Evolutionary conservation across 345 rosid genomes (phyloP).

Genomic region (Noccaea bulbosa): DNA sequence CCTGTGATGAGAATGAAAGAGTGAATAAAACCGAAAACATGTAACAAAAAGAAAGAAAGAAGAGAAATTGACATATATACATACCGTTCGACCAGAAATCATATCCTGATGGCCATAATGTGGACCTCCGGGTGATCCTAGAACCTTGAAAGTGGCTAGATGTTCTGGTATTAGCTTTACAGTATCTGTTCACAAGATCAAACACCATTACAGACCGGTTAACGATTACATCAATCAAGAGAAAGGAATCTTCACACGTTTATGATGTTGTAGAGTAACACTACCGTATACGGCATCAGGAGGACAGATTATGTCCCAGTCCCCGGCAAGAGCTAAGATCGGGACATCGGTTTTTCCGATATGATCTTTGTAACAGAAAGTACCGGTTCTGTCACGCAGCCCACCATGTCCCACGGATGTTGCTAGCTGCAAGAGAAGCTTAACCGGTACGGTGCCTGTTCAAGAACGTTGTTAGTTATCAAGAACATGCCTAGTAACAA

Average conservation of each 20-base stretch:
- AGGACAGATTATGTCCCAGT: constrained; percentile 74
- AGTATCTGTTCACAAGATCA: constrained; percentile 59
- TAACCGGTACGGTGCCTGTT: constrained; percentile 74
- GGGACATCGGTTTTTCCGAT: constrained; percentile 73
- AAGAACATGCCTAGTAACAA: not conserved
- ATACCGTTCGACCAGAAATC: constrained; percentile 69
- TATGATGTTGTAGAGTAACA: constrained; percentile 16
- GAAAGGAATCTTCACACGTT: not conserved
- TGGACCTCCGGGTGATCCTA: constrained; percentile 78
- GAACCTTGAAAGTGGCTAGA: constrained; percentile 63
- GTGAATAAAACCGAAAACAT: not conserved
- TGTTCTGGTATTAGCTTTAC: constrained; percentile 66
- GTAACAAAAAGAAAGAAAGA: not conserved
- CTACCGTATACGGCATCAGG: constrained; percentile 87
- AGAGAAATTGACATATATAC: constrained; percentile 16
- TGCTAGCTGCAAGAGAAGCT: constrained; percentile 71
- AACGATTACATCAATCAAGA: not conserved
- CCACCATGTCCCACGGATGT: constrained; percentile 69
- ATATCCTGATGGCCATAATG: constrained; percentile 88
- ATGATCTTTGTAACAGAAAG: constrained; percentile 72
- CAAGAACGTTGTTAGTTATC: not conserved
- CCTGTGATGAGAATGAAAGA: constrained; percentile 49
- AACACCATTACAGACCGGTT: constrained; percentile 1
- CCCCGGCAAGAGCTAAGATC: constrained; percentile 76
- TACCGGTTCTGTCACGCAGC: constrained; percentile 60